These are phyloP conservation scores for Adansonia madagascariensis DNA, from an alignment of 441 rosid species.

Conservation along the genomic window DNA sequence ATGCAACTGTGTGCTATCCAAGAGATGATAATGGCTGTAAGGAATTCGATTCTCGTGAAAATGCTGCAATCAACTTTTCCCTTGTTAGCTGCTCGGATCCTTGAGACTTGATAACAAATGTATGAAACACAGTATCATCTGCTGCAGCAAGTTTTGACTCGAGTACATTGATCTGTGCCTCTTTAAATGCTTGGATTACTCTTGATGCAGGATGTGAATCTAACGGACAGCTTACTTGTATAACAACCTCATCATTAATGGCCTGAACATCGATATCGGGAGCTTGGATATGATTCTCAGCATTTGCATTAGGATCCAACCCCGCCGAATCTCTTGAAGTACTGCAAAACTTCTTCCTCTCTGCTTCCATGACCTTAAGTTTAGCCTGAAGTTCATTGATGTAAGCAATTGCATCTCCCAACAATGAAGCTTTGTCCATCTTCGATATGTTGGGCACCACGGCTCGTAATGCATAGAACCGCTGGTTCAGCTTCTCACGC, in stretches of 20 bases:
- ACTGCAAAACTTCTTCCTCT: conserved; percentile 58
- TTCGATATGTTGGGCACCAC: no score
- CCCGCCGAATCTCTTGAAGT: conserved; percentile 47
- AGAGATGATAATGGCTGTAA: conserved; percentile 49
- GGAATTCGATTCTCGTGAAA: conserved; percentile 47
- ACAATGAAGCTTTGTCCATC: no score
- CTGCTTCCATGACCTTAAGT: conserved; percentile 64
- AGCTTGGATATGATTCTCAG: conserved; percentile 42
- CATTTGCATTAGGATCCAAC: conserved; percentile 37
- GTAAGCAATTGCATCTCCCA: no score
- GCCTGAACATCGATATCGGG: conserved; percentile 64
- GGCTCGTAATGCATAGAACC: no score
- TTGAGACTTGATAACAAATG: conserved; percentile 72
- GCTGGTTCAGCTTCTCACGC: no score
- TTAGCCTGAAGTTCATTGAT: conserved; percentile 49
- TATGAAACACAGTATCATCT: conserved; percentile 63
- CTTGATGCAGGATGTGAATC: conserved; percentile 75
- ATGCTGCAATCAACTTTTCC: conserved; percentile 72
- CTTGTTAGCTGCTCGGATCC: conserved; percentile 69
- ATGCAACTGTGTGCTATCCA: conserved; percentile 40
- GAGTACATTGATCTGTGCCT: conserved; percentile 51
- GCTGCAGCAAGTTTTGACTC: conserved; percentile 69
- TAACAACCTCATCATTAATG: conserved; percentile 58
- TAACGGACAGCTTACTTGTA: conserved; percentile 68
- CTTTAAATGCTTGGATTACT: conserved; percentile 68